Percentiles rank a stretch among this genome's conserved stretches.
phyloP scores from a whole-genome alignment of 2,329 filamentous ascomycete species.

The Reticulascus tulasneorum region DNA sequence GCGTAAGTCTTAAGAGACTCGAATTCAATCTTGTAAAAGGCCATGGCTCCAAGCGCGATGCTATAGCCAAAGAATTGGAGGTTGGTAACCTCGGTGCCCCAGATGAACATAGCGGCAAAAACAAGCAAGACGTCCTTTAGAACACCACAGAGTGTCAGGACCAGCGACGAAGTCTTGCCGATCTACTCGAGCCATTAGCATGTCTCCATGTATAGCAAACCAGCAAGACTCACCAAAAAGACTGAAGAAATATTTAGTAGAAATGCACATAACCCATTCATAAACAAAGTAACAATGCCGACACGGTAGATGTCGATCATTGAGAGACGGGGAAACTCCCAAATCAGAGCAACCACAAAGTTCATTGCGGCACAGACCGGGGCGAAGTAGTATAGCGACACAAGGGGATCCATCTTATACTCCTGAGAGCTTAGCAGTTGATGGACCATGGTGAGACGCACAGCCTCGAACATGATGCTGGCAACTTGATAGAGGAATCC shows the following conservation, averaged over 20 bases:
- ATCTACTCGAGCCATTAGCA: too few relatives aligned
- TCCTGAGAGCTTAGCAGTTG: conserved; percentile 74
- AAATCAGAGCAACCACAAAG: conserved; percentile 64
- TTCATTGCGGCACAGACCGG: conserved; percentile 82
- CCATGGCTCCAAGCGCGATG: conserved; percentile 72
- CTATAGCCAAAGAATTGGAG: conserved; percentile 81
- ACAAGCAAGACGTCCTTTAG: conserved; percentile 85
- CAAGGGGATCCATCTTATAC: conserved; percentile 90
- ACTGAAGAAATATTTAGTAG: conserved; percentile 80
- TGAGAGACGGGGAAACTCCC: conserved; percentile 66
- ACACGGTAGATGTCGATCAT: conserved; percentile 69
- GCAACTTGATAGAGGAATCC: conserved; percentile 75
- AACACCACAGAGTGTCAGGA: conserved; percentile 80
- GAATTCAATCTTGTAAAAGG: conserved; percentile 81
- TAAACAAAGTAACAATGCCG: conserved; percentile 65
- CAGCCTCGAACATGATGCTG: conserved; percentile 76
- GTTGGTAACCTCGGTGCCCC: conserved; percentile 67
- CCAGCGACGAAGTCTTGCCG: conserved; percentile 79
- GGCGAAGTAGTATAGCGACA: conserved; percentile 85
- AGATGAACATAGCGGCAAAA: conserved; percentile 73
- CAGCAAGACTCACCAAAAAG: conserved; percentile 68
- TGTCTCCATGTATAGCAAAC: too few relatives aligned
- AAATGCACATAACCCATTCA: conserved; percentile 75
- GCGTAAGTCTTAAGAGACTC: conserved; percentile 82
- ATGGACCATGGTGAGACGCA: conserved; percentile 79